Evolutionary conservation across 78 protist genomes (phyloP).

Genomic region (Bigelowiella natans): DNA sequence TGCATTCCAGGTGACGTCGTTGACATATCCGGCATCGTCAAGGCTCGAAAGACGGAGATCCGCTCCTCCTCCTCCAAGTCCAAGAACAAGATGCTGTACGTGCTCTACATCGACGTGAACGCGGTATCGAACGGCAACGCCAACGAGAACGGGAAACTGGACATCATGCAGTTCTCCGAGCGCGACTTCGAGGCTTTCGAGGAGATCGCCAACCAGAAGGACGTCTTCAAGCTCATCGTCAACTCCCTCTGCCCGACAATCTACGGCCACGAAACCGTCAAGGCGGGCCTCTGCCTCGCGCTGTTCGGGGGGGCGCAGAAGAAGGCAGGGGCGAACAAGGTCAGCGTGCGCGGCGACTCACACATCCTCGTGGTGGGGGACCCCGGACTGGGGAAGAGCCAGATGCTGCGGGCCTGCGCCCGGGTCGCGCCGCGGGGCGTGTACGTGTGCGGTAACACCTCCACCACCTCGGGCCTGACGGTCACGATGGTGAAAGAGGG

Average conservation of each 20-base stretch:
- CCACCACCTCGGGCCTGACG: slow-evolving; percentile 85
- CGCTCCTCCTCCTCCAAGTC: not conserved
- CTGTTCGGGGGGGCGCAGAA: slow-evolving; percentile 79
- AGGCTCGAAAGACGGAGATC: slow-evolving; percentile 32
- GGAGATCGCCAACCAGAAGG: not conserved
- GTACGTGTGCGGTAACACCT: slow-evolving; percentile 92
- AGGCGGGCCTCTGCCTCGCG: slow-evolving; percentile 85
- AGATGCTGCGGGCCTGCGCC: slow-evolving; percentile 69
- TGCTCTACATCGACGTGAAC: slow-evolving; percentile 59
- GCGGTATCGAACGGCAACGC: slow-evolving; percentile 40
- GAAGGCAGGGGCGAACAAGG: not conserved
- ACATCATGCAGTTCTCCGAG: not conserved
- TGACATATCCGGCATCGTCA: slow-evolving; percentile 74
- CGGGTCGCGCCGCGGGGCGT: slow-evolving; percentile 82
- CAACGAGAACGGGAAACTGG: not conserved
- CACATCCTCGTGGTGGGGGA: slow-evolving; percentile 96
- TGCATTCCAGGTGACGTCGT: slow-evolving; percentile 74
- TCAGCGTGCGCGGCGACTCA: slow-evolving; percentile 70
- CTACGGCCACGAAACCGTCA: slow-evolving; percentile 86
- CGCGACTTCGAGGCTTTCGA: slow-evolving; percentile 7
- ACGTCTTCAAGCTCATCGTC: slow-evolving; percentile 72
- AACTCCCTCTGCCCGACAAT: slow-evolving; percentile 88
- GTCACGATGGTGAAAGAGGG: slow-evolving; percentile 71
- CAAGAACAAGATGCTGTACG: slow-evolving; percentile 24
- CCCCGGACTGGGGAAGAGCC: slow-evolving; percentile 93